Evolutionary conservation across 2,329 filamentous ascomycete genomes (phyloP).

Genomic region (Elsinoe fawcettii): DNA sequence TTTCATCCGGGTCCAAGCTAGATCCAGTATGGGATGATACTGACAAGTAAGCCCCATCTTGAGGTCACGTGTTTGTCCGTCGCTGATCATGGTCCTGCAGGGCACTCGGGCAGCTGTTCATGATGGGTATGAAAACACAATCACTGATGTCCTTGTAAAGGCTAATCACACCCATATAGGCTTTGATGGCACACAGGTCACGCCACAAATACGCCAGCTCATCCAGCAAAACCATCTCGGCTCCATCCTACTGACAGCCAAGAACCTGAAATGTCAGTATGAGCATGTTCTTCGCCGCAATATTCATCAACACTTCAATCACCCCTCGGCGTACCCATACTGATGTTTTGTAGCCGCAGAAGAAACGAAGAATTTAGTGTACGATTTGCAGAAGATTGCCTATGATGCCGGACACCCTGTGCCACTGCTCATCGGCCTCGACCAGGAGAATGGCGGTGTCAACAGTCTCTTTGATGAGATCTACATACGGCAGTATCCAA

Average conservation of each 20-base stretch:
- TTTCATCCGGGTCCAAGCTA: constrained; percentile 27
- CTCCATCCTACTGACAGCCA: constrained; percentile 74
- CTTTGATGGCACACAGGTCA: constrained; percentile 77
- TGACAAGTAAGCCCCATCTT: constrained; percentile 55
- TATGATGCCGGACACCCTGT: constrained; percentile 83
- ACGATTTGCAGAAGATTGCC: constrained; percentile 87
- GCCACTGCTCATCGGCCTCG: constrained; percentile 80
- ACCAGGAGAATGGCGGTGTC: constrained; percentile 96
- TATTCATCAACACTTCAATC: too few species aligned
- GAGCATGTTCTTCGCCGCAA: constrained; percentile 3
- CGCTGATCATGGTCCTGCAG: constrained; percentile 34
- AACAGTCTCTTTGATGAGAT: constrained; percentile 95
- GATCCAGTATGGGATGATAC: constrained; percentile 61
- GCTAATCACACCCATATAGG: constrained; percentile 34
- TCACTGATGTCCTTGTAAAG: too few species aligned
- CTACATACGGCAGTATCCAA: constrained; percentile 92
- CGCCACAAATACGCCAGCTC: constrained; percentile 70
- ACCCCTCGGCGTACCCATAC: not conserved
- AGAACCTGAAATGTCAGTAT: constrained; percentile 70
- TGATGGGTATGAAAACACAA: constrained; percentile 18
- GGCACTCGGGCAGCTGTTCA: constrained; percentile 38
- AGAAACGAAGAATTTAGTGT: constrained; percentile 77
- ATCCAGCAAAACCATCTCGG: constrained; percentile 83
- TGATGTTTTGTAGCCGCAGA: constrained; percentile 60
- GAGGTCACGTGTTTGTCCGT: constrained; percentile 13